Percentiles rank a stretch among this genome's conserved stretches.
Conservation (phyloP, 2,329 filamentous ascomycete species). For the Colletotrichum caudatum region DNA sequence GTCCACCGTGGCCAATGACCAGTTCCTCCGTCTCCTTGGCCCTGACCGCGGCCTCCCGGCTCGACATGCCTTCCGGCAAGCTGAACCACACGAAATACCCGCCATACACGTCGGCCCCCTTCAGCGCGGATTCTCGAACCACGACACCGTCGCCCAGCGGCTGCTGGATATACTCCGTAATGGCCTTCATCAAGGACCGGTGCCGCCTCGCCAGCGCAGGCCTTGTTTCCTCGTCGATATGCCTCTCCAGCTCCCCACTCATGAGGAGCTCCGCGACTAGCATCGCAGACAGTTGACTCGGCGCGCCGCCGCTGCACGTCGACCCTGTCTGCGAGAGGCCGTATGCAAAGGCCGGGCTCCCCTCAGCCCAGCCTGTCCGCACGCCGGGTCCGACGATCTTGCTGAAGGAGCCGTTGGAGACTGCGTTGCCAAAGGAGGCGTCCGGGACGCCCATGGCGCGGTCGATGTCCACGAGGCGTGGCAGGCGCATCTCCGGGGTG, state of each 20-base stretch:
- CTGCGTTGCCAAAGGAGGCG: conserved; percentile 77
- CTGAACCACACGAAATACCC: conserved; percentile 90
- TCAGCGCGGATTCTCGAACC: conserved; percentile 53
- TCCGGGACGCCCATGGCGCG: conserved; percentile 68
- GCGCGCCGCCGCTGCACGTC: conserved; percentile 68
- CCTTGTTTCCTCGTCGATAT: conserved; percentile 56
- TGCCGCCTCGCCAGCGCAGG: conserved; percentile 62
- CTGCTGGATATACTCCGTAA: conserved; percentile 66
- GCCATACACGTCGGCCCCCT: conserved; percentile 67
- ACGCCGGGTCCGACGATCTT: conserved; percentile 87
- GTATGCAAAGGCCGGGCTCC: conserved; percentile 65
- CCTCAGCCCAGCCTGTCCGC: conserved; percentile 90
- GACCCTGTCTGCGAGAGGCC: conserved; percentile 66
- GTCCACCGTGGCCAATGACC: conserved; percentile 73
- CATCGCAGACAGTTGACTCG: conserved; percentile 66
- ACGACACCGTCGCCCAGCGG: conserved; percentile 68
- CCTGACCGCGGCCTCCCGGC: conserved; percentile 66
- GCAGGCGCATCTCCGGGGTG: conserved; percentile 63
- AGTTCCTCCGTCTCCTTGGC: conserved; percentile 74
- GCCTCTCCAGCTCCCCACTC: conserved; percentile 57
- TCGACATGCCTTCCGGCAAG: conserved; percentile 65
- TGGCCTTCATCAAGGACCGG: conserved; percentile 66
- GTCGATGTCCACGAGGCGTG: conserved; percentile 85
- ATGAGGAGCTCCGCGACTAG: conserved; percentile 63
- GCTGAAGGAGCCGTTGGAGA: conserved; percentile 90